Evolutionary conservation across 1,284 basidiomycete species (phyloP).

Genomic region (Entoloma clypeatum): DNA sequence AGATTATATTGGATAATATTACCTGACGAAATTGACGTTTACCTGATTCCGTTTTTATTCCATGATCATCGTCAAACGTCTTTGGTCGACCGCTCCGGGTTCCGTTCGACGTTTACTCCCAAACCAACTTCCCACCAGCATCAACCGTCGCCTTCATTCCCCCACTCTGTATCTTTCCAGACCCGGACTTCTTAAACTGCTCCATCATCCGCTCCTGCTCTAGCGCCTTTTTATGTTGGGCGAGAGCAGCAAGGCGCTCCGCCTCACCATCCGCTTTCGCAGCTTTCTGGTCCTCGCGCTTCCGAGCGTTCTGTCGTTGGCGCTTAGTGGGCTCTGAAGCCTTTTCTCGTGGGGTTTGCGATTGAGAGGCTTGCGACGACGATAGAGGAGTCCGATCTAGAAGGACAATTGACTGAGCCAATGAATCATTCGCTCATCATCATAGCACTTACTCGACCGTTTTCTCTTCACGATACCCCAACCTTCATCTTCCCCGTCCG

Average conservation of each 20-base stretch:
- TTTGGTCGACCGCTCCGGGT: too few relatives aligned
- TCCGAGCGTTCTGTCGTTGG: conserved; percentile 65
- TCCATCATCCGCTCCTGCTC: conserved; percentile 53
- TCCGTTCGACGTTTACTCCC: conserved; percentile 45
- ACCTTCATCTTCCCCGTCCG: conserved; percentile 51
- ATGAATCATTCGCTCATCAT: too few relatives aligned
- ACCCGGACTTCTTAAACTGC: conserved; percentile 24
- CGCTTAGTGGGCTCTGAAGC: conserved; percentile 55
- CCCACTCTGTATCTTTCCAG: conserved; percentile 39
- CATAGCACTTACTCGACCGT: conserved; percentile 41
- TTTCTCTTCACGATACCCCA: conserved; percentile 73
- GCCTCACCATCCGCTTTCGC: conserved; percentile 54
- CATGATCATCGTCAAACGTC: too few relatives aligned
- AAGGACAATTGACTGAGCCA: conserved; percentile 1
- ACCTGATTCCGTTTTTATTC: too few relatives aligned
- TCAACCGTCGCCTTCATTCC: conserved; percentile 55
- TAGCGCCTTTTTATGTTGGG: conserved; percentile 56
- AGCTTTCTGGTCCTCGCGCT: conserved; percentile 53
- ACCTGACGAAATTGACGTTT: too few relatives aligned
- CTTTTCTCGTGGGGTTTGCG: conserved; percentile 22
- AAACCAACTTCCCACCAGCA: conserved; percentile 49
- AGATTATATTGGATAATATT: too few relatives aligned
- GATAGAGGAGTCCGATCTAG: not conserved
- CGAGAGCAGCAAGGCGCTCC: conserved; percentile 47
- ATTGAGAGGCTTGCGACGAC: not conserved